Base-by-base conservation (phyloP, 176 grass and related monocot genomes). In the Saccharum spontaneum region DNA sequence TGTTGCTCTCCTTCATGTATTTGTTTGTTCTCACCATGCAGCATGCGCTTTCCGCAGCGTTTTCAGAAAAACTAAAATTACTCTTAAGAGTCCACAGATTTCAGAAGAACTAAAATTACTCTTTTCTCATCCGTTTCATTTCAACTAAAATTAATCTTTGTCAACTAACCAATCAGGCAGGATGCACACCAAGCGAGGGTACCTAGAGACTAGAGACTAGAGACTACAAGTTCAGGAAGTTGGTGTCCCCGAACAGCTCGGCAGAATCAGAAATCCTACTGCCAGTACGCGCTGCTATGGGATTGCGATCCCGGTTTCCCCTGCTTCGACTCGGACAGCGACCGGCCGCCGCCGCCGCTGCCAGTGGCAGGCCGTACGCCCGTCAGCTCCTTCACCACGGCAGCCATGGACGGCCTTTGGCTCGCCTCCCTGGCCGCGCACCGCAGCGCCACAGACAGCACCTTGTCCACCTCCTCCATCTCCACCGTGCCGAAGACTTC, bases 301-400 rank as follows among this genome's bases (percentile, higher is more conserved):
- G 77, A 80, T 1, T 70, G 67, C 31, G 77, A 80, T 2, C 48
- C 70, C 0, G 22, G 31, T 6, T 30, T 61, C 33, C 14, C 87
- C 39, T 75, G 82, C 48, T 89, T 89, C 22, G 72, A 77, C 64
- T 81, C 69, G 10, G 69, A 69, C 6, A 45, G 16, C 2, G 82
- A 52, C 38, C 68, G 43, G 14, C 73, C 14, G 22, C 61, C 34
- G 12, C 49, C 34, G 12, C 49, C 20, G 6, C 1, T 3, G 16
- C 10, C 13, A 10, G 37, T 22, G 34, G 66, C 87, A 0, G 69
- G 86, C 73, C 81, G 73, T 7, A 49, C 66, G 61, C 87, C 83
- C 26, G 59, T 87, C 66, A 94, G 77, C 67, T 85, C 88, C 62
- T 89, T 97, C n/a, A 91, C 92, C 18, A 90, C 88, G 45, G 85